Evolutionary conservation across 169 alveolate genomes (phyloP), one percentile per base, ranked within the genome.

Genomic region (Plasmodium inui): DNA sequence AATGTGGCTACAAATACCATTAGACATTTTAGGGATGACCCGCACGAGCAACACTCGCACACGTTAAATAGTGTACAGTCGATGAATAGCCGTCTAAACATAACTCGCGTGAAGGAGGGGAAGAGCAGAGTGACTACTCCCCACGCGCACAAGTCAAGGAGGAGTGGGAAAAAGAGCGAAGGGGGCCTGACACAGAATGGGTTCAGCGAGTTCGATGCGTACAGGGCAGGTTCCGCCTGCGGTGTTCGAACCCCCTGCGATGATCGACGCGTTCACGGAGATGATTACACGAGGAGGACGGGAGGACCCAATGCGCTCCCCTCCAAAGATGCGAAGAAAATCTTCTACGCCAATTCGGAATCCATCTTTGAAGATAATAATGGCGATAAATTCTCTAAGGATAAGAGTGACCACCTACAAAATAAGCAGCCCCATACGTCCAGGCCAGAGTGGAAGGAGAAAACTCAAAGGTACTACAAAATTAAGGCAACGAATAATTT

Each of bases 301-400:
- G 7, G 44, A 50, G 46, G 7, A 12, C 12, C 17, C 39, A 55
- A 76, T 17, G 19, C n/a, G 32, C 19, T 28, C 74, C 39, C 26
- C 17, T 74, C 80, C 34, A 73, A 50, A 86, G 53, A 17, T 70
- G 34, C 28, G 12, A 78, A 86, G 50, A 74, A 74, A 32, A 74
- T 76, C 46, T 70, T 86, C 34, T 86, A 86, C 79, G 50, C 67
- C 30, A 78, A 76, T 78, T 86, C 82, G 41, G 93, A 39, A 74
- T 53, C 93, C 19, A 86, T 86, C 80, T 86, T 86, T 86, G 93
- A 86, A 50, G 74, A 53, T 71, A 67, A 72, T 14, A 26, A 76
- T 37, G 50, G 53, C 19, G 37, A 76, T 34, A 74, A 74, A 28
- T 9, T 28, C 10, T 30, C 26, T 10, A 37, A 12, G 14, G 72